phyloP scores from a whole-genome alignment of 2,329 filamentous ascomycete species.

The Emmonsiellopsis sp. region DNA sequence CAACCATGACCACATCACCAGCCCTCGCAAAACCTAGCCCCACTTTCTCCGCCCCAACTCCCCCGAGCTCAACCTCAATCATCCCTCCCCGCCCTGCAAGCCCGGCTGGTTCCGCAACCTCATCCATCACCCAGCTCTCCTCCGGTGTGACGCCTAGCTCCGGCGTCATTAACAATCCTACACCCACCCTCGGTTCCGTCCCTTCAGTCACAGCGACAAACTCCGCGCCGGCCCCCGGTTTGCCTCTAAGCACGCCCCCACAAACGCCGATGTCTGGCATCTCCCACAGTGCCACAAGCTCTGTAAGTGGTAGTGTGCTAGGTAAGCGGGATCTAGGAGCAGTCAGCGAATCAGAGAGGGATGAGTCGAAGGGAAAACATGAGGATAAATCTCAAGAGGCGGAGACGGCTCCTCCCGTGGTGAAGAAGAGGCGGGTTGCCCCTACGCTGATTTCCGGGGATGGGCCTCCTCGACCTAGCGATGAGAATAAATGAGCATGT shows the following conservation, averaged over 20 bases:
- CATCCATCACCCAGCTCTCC: slow-evolving; percentile 23
- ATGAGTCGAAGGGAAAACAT: slow-evolving; percentile 21
- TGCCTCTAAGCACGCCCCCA: slow-evolving; percentile 81
- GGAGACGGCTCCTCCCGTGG: slow-evolving; percentile 1
- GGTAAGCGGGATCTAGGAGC: slow-evolving; percentile 41
- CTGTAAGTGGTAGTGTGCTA: slow-evolving; percentile 45
- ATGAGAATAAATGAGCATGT: not conserved
- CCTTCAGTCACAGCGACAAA: slow-evolving; percentile 68
- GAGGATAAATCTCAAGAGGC: slow-evolving; percentile 1
- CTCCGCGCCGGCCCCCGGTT: slow-evolving; percentile 40
- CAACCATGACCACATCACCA: slow-evolving; percentile 53
- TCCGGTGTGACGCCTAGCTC: not conserved
- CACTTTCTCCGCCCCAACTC: slow-evolving; percentile 45
- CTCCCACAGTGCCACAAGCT: slow-evolving; percentile 47
- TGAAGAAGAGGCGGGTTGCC: slow-evolving; percentile 14
- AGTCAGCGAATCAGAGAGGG: slow-evolving; percentile 36
- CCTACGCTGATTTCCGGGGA: slow-evolving; percentile 11
- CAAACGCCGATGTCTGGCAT: slow-evolving; percentile 61
- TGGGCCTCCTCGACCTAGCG: not conserved
- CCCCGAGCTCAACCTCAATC: slow-evolving; percentile 43
- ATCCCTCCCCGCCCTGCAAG: slow-evolving; percentile 56
- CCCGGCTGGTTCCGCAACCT: slow-evolving; percentile 80
- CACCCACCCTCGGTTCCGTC: slow-evolving; percentile 67
- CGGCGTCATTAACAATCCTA: slow-evolving; percentile 58
- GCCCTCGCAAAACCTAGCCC: slow-evolving; percentile 48